phyloP scores from a whole-genome alignment of 176 grass and related monocot species.

The Bromus sterilis region DNA sequence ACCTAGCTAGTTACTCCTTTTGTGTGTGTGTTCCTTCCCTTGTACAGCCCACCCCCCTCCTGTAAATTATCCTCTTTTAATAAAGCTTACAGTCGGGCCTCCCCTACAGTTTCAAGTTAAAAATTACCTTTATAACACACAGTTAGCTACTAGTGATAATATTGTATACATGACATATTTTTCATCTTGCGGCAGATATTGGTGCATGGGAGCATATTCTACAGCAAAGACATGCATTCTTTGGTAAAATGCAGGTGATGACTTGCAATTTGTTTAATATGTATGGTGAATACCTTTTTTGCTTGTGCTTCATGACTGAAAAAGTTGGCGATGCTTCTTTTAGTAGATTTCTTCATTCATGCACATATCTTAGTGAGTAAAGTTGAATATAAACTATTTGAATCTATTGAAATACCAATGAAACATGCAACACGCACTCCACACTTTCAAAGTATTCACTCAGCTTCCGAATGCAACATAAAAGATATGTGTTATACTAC shows the following conservation, averaged over 20 bases:
- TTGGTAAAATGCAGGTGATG: conserved; percentile 89
- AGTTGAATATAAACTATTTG: neutral
- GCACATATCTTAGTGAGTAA: neutral
- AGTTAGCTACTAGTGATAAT: neutral
- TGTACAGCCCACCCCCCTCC: too few species aligned
- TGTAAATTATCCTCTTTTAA: too few species aligned
- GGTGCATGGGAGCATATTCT: conserved; percentile 92
- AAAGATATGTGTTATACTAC: neutral
- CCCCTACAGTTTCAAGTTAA: too few species aligned
- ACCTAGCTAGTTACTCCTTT: too few species aligned
- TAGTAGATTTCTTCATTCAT: neutral
- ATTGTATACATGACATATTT: neutral
- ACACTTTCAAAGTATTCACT: neutral
- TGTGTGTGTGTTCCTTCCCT: too few species aligned
- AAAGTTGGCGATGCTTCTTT: neutral
- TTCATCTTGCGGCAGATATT: conserved; percentile 45
- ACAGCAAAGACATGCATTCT: conserved; percentile 93
- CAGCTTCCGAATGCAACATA: neutral
- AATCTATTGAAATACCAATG: neutral
- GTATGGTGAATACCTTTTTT: neutral
- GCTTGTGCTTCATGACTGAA: neutral
- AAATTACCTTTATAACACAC: neutral
- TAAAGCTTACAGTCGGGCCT: too few species aligned
- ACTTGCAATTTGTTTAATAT: conserved; percentile 9
- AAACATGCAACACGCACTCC: neutral